Conservation (phyloP, 2,329 filamentous ascomycete genomes). For the Dothideomycetidae sp. region DNA sequence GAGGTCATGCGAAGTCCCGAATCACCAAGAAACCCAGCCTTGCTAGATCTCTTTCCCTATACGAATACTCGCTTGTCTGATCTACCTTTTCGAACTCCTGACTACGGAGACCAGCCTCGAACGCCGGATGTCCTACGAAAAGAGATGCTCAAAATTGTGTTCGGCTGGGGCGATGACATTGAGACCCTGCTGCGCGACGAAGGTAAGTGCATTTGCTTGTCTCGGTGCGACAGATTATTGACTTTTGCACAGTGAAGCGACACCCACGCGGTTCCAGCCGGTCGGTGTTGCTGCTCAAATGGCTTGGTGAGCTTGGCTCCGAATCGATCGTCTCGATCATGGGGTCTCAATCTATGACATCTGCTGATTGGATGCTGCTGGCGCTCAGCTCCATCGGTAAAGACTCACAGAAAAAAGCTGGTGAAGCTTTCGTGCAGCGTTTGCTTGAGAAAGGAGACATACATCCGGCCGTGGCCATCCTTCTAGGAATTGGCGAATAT, state of each 20-base stretch:
- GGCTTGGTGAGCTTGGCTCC: conserved; percentile 73
- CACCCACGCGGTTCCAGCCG: conserved; percentile 61
- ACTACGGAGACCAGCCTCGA: conserved; percentile 30
- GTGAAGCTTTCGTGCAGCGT: conserved; percentile 78
- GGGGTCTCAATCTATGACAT: conserved; percentile 71
- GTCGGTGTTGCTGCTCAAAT: conserved; percentile 74
- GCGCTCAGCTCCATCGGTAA: conserved; percentile 74
- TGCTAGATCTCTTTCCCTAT: conserved; percentile 73
- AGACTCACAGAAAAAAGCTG: conserved; percentile 72
- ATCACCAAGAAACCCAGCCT: conserved; percentile 41
- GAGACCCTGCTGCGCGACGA: conserved; percentile 74
- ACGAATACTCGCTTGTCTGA: conserved; percentile 69
- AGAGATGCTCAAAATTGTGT: conserved; percentile 88
- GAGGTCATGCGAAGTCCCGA: conserved; percentile 69
- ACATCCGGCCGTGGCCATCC: conserved; percentile 81
- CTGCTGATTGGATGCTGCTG: conserved; percentile 92
- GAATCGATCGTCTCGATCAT: conserved; percentile 67
- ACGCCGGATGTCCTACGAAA: conserved; percentile 59
- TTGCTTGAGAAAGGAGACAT: conserved; percentile 80
- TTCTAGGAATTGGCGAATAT: conserved; percentile 80
- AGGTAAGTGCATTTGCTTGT: too few relatives aligned
- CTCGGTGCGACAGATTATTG: too few relatives aligned
- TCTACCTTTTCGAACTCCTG: conserved; percentile 62
- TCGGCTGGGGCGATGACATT: conserved; percentile 84
- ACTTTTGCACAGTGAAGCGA: conserved; percentile 43